Evolutionary conservation across 1,139 yeast species (phyloP).

Genomic region (Candida labiduridarum): DNA sequence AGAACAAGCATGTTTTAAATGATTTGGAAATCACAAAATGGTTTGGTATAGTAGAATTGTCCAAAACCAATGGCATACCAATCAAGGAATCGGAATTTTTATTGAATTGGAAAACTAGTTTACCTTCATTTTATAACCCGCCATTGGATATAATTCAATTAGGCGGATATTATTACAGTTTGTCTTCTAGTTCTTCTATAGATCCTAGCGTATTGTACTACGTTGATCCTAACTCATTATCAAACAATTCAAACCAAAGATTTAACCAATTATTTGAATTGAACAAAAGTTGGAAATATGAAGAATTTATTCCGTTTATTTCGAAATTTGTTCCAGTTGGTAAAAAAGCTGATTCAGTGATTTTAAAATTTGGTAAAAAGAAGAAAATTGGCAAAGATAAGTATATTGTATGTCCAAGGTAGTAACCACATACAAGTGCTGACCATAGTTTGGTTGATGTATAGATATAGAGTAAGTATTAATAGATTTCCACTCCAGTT

Average conservation of each 20-base stretch:
- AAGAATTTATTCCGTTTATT: constrained; percentile 73
- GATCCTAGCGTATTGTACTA: constrained; percentile 47
- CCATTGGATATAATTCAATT: constrained; percentile 56
- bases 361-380: constrained; percentile 76
- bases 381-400: constrained; percentile 55
- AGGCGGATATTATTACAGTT: constrained; percentile 51
- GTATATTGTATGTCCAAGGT: constrained; percentile 23
- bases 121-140: constrained; percentile 66
- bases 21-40: constrained; percentile 49
- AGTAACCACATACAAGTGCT: too few species aligned
- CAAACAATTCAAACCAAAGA: constrained; percentile 54
- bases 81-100: constrained; percentile 51
- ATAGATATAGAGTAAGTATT: too few species aligned
- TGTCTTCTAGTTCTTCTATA: constrained; percentile 31
- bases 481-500: too few species aligned
- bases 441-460: too few species aligned
- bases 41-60: constrained; percentile 60
- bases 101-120: constrained; percentile 61
- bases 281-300: constrained; percentile 68
- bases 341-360: constrained; percentile 66
- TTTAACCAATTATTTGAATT: constrained; percentile 63
- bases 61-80: constrained; percentile 30
- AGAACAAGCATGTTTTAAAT: constrained; percentile 29
- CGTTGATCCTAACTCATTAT: constrained; percentile 50
- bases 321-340: constrained; percentile 55